phyloP scores from a whole-genome alignment of 2,329 filamentous ascomycete genomes.

The Diaporthe sp. region DNA sequence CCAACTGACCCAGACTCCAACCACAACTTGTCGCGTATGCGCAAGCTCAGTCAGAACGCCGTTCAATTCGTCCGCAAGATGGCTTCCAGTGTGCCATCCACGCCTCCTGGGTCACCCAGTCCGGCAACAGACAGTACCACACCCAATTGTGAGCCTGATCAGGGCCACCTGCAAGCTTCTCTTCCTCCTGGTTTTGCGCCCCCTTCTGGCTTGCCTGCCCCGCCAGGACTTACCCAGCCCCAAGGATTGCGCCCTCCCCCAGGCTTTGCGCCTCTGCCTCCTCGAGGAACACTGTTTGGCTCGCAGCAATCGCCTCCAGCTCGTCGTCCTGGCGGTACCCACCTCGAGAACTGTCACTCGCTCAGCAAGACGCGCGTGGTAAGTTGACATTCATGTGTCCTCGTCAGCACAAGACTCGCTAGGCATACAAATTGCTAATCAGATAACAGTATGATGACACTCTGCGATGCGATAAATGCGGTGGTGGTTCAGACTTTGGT shows the following conservation, averaged over 20 bases:
- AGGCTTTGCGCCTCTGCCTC: neutral
- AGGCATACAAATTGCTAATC: conserved; percentile 63
- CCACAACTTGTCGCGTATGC: neutral
- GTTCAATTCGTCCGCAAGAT: conserved; percentile 3
- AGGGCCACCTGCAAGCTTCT: neutral
- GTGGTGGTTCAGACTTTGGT: conserved; percentile 67
- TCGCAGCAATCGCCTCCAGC: neutral
- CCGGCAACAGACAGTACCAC: neutral
- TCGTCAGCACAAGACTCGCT: neutral
- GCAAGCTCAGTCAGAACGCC: neutral
- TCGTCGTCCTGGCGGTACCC: neutral
- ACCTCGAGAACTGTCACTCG: conserved; percentile 33
- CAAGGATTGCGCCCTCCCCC: neutral
- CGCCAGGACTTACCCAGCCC: neutral
- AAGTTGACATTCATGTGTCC: neutral
- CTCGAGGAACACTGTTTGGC: neutral
- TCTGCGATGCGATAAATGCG: conserved; percentile 70
- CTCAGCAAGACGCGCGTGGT: conserved; percentile 38
- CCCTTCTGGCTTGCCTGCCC: neutral
- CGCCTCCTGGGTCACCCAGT: neutral
- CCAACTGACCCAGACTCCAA: neutral
- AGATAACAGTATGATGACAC: conserved; percentile 70
- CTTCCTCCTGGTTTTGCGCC: neutral
- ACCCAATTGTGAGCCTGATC: neutral
- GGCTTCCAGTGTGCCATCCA: neutral